Base-by-base conservation (phyloP, 75 land plant genomes). In the Cryptomeria japonica region DNA sequence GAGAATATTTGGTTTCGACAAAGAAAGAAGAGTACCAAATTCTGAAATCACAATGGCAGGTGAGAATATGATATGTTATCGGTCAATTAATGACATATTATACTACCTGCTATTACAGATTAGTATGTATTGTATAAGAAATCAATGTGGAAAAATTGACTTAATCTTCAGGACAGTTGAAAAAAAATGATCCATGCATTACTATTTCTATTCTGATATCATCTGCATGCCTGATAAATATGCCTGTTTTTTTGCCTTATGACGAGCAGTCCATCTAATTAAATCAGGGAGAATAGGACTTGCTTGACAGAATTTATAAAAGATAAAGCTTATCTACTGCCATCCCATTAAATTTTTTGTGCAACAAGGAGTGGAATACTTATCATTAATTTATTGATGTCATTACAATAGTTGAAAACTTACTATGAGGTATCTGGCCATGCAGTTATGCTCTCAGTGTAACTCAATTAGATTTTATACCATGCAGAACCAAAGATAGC, bases 31-130 rank as follows among this genome's bases (percentile, higher is more conserved):
- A 98, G 87, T 98, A 96, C 86, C 90, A 92, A 86, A 92, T 87
- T n/a, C 89, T 98, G 49, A 97, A 95, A 84, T 37, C 86, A 13
- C 99, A 98, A 85, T 98, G 99, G 99, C 90, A 98, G 99, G 99
- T 98, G 84, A 80, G 91, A 39, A 80, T 38, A 46, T 73, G 46
- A 14, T 58, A 25, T 89, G 53, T 75, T 36, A 19, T 88, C 22
- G 47, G 46, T 80, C 28, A 80, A 39, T 80, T 42, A 39, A 38
- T 38, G 5, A 0, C 39, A 19, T 18, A 77, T 13, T 77, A 38
- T 10, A 77, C 36, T 16, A 77, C 80, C 42, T 77, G 5, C 13
- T 1, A 36, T 37, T 37, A 56, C 61, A 16, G 5, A 56, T 56
- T 56, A 76, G 38, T 4, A 34, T 37, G 13, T 76, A 34, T 76